Percentiles rank a stretch among this genome's conserved stretches.
These are phyloP conservation scores for Luvunga scandens DNA, from an alignment of 345 rosid species.

Conservation along the genomic window DNA sequence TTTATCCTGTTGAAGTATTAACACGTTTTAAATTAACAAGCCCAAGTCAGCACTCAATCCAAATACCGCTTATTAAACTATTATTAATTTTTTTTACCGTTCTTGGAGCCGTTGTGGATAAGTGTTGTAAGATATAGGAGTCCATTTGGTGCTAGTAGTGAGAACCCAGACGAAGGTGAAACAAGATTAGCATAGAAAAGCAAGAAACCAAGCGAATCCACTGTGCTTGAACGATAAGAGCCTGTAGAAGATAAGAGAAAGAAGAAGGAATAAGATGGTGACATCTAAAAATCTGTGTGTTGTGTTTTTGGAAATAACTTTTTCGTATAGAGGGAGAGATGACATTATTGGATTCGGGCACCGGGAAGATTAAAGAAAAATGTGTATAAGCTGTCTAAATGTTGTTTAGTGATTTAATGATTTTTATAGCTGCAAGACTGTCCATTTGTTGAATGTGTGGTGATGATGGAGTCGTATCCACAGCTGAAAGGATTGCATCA, in stretches of 20 bases:
- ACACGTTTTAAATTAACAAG: not conserved
- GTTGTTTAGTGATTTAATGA: not conserved
- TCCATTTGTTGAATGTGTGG: not conserved
- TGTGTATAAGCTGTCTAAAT: too few species aligned
- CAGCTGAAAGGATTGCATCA: too few species aligned
- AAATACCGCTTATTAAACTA: too few species aligned
- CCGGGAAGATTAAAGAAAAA: not conserved
- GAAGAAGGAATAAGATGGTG: slow-evolving; percentile 29
- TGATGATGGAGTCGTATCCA: not conserved
- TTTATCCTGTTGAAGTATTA: slow-evolving; percentile 19
- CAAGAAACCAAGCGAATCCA: slow-evolving; percentile 55
- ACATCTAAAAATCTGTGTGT: slow-evolving; percentile 32
- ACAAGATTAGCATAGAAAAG: slow-evolving; percentile 56
- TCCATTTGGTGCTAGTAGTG: slow-evolving; percentile 49
- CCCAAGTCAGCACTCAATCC: too few species aligned
- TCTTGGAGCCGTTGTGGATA: slow-evolving; percentile 43
- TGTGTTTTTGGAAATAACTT: slow-evolving; percentile 18
- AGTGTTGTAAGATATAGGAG: slow-evolving; percentile 39
- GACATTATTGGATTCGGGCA: not conserved
- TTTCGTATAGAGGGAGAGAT: slow-evolving; percentile 32
- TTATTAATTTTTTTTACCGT: slow-evolving; percentile 20
- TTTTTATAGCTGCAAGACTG: not conserved
- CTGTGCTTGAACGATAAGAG: slow-evolving; percentile 23
- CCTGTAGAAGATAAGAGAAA: slow-evolving; percentile 39
- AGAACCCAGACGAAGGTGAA: slow-evolving; percentile 57